phyloP scores from a whole-genome alignment of 2,329 filamentous ascomycete genomes.

The Talaromyces sp. region DNA sequence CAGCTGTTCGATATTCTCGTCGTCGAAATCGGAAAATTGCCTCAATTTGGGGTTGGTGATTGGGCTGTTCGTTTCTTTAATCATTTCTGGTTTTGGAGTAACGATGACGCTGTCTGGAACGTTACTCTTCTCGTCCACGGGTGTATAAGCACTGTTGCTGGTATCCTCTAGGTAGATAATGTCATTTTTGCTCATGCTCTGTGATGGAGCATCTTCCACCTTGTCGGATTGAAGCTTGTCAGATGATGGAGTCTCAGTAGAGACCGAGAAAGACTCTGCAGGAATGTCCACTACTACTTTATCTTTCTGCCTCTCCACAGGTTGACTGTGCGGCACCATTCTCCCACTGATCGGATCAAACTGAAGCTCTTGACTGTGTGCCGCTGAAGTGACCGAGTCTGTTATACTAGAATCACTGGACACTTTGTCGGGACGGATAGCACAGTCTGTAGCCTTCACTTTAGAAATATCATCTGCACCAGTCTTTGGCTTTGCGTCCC shows the following conservation, averaged over 20 bases:
- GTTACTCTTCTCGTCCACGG: neutral
- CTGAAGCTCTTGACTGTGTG: neutral
- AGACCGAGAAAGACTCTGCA: neutral
- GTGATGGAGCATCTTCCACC: neutral
- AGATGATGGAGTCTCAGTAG: neutral
- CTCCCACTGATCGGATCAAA: slow-evolving; percentile 10
- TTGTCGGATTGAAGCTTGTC: neutral
- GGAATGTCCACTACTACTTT: neutral
- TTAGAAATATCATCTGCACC: neutral
- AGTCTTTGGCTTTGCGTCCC: neutral
- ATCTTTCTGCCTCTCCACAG: neutral
- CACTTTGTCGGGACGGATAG: neutral
- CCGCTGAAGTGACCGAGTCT: neutral
- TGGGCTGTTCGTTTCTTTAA: neutral
- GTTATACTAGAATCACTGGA: neutral
- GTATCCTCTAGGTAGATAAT: neutral
- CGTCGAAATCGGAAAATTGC: slow-evolving; percentile 8
- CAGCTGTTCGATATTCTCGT: slow-evolving; percentile 28
- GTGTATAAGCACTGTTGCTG: neutral
- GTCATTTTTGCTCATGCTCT: neutral
- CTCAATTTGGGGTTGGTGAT: neutral
- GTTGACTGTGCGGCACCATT: slow-evolving; percentile 1
- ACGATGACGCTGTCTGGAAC: neutral
- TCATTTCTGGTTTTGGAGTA: neutral
- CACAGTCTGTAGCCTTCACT: neutral